Evolutionary conservation across 352 stramenopile genomes (phyloP), one percentile per base, ranked within the genome.

Genomic region (Pythium periplocum): DNA sequence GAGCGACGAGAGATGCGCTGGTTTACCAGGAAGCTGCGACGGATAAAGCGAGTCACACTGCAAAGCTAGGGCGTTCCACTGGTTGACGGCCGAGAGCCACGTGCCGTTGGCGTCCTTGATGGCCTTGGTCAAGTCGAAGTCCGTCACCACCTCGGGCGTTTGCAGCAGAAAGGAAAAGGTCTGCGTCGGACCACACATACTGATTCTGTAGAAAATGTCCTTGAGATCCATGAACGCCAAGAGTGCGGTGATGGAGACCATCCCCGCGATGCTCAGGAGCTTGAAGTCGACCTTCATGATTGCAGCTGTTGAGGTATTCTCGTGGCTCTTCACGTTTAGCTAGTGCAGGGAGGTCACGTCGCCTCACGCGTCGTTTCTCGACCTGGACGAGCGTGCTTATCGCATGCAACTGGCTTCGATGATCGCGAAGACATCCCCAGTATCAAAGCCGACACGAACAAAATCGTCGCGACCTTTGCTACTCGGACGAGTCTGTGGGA

Each of bases 171-270:
- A 68, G 9, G 55, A 64, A 12, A 54, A 64, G 17, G 54, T 57
- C 5, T 47, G 50, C 31, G 57, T 55, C 2, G 55, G 53, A 33
- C 61, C 61, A 43, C 47, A 57, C 61, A 64, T 68, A 43, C 40
- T 45, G 36, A 64, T 55, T 36, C 64, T 68, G 51, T 68, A 68
- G 48, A 54, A 63, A n/a, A 68, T 26, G 35, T 64, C 55, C 31
- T 61, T 64, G 35, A 68, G 17, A 37, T 68, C 61, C 61, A 68
- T 68, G 51, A 68, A 50, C 30, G 42, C 48, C 35, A 68, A 55
- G 51, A 68, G 57, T n/a, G 61, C 4, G 6, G 61, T 58, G 43
- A 68, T 50, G 33, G 38, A 45, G 42, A 68, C 64, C 61, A 68
- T 68, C 17, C 36, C 42, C 40, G 61, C 9, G 44, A 68, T 61